Evolutionary conservation across 2,329 filamentous ascomycete species (phyloP), one percentile per base, ranked within the genome.

Genomic region (Didymella pinodella): DNA sequence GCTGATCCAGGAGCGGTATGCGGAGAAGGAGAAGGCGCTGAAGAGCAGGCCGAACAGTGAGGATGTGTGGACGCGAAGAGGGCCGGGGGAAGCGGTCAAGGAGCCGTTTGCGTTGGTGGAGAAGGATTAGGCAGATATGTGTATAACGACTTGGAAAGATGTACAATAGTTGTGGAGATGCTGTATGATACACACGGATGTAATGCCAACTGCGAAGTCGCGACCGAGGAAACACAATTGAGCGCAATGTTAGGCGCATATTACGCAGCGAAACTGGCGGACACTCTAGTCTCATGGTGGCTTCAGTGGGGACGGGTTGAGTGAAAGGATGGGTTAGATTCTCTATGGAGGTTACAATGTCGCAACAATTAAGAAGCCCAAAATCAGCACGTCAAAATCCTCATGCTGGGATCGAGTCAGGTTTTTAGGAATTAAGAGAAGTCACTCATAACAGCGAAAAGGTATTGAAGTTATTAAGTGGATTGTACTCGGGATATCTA

Each of bases 1-100:
- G 63, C 73, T 79, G 67, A 84, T 96, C 54, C 82, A 83, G 60
- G 86, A 87, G 47, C 86, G 89, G 77, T 92, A 93, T 78, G 82
- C 86, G 63, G 82, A 85, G 64, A 90, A 88, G 77, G 85, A 85
- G 38, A 79, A 81, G 64, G 90, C 88, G 75, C 90, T 92, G 76
- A 84, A 82, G 78, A 86, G 82, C 14, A 87, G 87, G 1, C 86
- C 86, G 18, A 96, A 88, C 75, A 96, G 92, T 79, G 92, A 97
- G 80, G 91, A 97, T 81, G 82, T 99, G 3, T 99, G 95, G 95
- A 86, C 89, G 75, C 83, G 88, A 54, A 86, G 95, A 68, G 82
- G 83, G 18, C 83, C 59, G 3, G 70, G 62, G 2, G 72, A 75
- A 59, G 66, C 55, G 66, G 64, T 75, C 7, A 56, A 55, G 48